Evolutionary conservation across 1,284 basidiomycete genomes (phyloP).

Genomic region (Amylostereum areolatum): DNA sequence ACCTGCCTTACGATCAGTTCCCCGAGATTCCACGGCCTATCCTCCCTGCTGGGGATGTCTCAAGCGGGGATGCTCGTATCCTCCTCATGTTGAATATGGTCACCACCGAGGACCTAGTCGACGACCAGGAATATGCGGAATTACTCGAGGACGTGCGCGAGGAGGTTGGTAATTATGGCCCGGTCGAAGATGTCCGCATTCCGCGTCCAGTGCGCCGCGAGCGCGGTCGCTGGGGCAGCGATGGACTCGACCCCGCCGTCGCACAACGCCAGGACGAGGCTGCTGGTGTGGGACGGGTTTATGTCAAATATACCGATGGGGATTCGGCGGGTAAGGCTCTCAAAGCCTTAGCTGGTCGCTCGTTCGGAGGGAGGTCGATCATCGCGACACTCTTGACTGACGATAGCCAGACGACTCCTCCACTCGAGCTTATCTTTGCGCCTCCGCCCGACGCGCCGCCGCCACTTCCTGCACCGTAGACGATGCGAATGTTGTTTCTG

Average conservation of each 20-base stretch:
- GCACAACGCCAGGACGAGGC: slow-evolving; percentile 75
- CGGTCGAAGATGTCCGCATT: slow-evolving; percentile 82
- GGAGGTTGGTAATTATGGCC: slow-evolving; percentile 82
- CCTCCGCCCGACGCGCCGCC: slow-evolving; percentile 77
- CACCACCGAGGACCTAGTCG: slow-evolving; percentile 84
- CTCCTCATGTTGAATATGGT: slow-evolving; percentile 99
- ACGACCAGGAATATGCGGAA: slow-evolving; percentile 92
- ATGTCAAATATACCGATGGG: slow-evolving; percentile 74
- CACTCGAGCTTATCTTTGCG: slow-evolving; percentile 72
- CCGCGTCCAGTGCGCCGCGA: slow-evolving; percentile 85
- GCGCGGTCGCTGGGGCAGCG: slow-evolving; percentile 73
- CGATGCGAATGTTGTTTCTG: too few species aligned
- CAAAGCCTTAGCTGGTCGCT: slow-evolving; percentile 82
- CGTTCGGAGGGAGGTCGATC: slow-evolving; percentile 89
- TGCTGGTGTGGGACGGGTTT: slow-evolving; percentile 89
- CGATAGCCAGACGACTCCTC: slow-evolving; percentile 76
- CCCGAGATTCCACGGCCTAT: slow-evolving; percentile 77
- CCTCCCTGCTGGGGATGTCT: slow-evolving; percentile 70
- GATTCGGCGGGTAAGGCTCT: slow-evolving; percentile 66
- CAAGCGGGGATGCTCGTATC: slow-evolving; percentile 64
- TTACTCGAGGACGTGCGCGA: slow-evolving; percentile 94
- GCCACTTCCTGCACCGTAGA: slow-evolving; percentile 47
- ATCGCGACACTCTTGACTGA: slow-evolving; percentile 75
- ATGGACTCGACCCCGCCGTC: slow-evolving; percentile 58
- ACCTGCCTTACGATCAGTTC: slow-evolving; percentile 65